phyloP scores from a whole-genome alignment of 768 basidiomycete genomes.

The Boletus coccyginus region DNA sequence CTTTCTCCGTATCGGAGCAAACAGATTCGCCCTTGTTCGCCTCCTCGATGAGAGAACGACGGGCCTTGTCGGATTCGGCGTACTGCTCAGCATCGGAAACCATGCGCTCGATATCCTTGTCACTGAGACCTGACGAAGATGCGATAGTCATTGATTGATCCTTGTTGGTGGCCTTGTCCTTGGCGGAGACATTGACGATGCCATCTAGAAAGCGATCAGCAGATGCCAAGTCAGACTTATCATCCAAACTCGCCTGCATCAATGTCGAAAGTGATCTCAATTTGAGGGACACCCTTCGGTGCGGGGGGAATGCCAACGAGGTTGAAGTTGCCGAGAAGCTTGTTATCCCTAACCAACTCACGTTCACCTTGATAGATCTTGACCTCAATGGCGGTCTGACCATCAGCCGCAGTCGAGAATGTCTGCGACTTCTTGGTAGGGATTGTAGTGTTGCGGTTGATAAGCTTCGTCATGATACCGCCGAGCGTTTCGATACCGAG shows the following conservation, averaged over 20 bases:
- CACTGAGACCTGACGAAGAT: slow-evolving; percentile 92
- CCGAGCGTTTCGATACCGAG: slow-evolving; percentile 96
- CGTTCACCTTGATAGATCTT: slow-evolving; percentile 99
- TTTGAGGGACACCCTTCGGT: slow-evolving; percentile 73
- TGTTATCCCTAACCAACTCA: slow-evolving; percentile 98
- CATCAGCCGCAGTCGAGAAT: slow-evolving; percentile 98
- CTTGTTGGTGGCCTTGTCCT: slow-evolving; percentile 89
- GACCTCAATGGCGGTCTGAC: slow-evolving; percentile 99
- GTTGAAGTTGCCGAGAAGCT: slow-evolving; percentile 98
- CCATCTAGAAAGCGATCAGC: slow-evolving; percentile 51
- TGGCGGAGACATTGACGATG: slow-evolving; percentile 96
- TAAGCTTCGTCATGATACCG: slow-evolving; percentile 99
- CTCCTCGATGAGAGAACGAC: slow-evolving; percentile 88
- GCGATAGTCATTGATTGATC: slow-evolving; percentile 97
- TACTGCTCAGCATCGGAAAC: slow-evolving; percentile 90
- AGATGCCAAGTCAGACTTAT: neutral
- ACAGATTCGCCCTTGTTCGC: slow-evolving; percentile 96
- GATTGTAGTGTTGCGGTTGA: slow-evolving; percentile 97
- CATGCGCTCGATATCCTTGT: slow-evolving; percentile 98
- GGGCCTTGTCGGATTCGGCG: slow-evolving; percentile 89
- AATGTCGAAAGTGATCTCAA: slow-evolving; percentile 92
- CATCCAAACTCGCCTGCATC: slow-evolving; percentile 66
- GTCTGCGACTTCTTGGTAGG: slow-evolving; percentile 99
- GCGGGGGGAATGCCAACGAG: slow-evolving; percentile 93
- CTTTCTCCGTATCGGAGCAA: slow-evolving; percentile 93